Conservation (phyloP, 495 filamentous ascomycete species). For the Hypoxylon trugodes region DNA sequence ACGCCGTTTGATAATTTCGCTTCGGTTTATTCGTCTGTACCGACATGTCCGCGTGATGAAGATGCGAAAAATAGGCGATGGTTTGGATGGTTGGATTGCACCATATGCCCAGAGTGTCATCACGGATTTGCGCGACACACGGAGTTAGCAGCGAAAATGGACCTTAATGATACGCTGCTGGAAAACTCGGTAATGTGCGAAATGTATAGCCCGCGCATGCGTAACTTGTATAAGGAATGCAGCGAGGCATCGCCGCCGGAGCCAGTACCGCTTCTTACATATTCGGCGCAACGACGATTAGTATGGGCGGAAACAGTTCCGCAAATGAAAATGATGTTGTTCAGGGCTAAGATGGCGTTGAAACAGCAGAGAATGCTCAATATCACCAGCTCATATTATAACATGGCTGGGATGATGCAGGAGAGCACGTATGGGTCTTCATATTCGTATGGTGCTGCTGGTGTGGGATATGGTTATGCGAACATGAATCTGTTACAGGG, state of each 20-base stretch:
- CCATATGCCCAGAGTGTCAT: conserved; percentile 52
- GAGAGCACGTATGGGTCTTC: conserved; percentile 16
- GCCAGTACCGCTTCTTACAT: conserved; percentile 15
- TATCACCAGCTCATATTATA: conserved; percentile 14
- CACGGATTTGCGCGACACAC: conserved; percentile 45
- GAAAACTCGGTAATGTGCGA: conserved; percentile 45
- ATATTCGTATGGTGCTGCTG: conserved; percentile 28
- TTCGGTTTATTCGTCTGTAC: conserved; percentile 41
- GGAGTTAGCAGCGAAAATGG: conserved; percentile 40
- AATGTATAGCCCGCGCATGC: conserved; percentile 52
- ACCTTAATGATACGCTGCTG: conserved; percentile 32
- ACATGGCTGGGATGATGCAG: conserved; percentile 9
- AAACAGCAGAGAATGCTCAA: conserved; percentile 28
- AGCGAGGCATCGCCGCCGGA: conserved; percentile 36
- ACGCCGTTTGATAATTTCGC: conserved; percentile 25
- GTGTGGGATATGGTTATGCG: conserved; percentile 29
- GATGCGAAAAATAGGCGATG: conserved; percentile 41
- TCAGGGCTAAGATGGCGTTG: conserved; percentile 28
- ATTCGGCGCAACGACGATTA: conserved; percentile 26
- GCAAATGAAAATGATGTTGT: conserved; percentile 35
- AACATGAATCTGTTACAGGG: conserved; percentile 34
- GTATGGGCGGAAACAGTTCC: conserved; percentile 39
- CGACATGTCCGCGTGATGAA: conserved; percentile 43
- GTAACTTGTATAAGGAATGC: conserved; percentile 41
- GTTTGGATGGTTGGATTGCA: conserved; percentile 51